Base-by-base conservation (phyloP, 148 eudicot genomes). In the Diospyros kaki region DNA sequence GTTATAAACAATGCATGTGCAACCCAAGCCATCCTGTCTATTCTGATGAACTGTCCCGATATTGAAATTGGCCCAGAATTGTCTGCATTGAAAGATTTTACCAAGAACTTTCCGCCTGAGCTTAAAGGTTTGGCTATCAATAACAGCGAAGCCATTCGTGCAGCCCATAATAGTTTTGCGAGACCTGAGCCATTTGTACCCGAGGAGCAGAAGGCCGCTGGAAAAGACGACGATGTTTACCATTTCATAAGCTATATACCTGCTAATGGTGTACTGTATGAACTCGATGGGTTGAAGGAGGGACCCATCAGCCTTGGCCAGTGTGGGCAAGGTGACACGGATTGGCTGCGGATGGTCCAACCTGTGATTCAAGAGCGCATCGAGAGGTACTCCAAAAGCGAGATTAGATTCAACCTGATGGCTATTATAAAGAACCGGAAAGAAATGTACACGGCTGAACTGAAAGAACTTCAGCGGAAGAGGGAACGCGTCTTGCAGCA, bases 1-100 rank as follows among this genome's bases (percentile, higher is more conserved):
- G 98, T 96, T 58, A 96, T 96, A 62, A 96, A 96, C 76, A 96
- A 96, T 79, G 99, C 99, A 64, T 96, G 99, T 71, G 99, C 99
- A 53, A 96, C 99, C 64, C 99, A 96, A 87, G 99, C 99, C n/a
- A 96, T 96, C 75, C 83, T 96, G 64, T 96, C 99, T 2, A 96
- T 96, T 76, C 94, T 96, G 44, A 72, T 96, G 85, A 96, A 93
- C 77, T 86, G 91, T 79, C 98, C 91, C 50, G 99, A 96, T 52
- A 82, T 96, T 38, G 99, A 96, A 68, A 81, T 96, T 75, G 99
- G 99, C 72, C 89, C 94, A 8, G 99, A 96, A 74, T 77, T 96
- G 63, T 86, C 94, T n/a, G 84, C 90, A 28, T 85, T 96, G 69
- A 96, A 77, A 79, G 98, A 93, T 56, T 96, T 96, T 77, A 87